Conservation (phyloP, 2,329 filamentous ascomycete genomes). For the Arthrobotrys entomopaga region DNA sequence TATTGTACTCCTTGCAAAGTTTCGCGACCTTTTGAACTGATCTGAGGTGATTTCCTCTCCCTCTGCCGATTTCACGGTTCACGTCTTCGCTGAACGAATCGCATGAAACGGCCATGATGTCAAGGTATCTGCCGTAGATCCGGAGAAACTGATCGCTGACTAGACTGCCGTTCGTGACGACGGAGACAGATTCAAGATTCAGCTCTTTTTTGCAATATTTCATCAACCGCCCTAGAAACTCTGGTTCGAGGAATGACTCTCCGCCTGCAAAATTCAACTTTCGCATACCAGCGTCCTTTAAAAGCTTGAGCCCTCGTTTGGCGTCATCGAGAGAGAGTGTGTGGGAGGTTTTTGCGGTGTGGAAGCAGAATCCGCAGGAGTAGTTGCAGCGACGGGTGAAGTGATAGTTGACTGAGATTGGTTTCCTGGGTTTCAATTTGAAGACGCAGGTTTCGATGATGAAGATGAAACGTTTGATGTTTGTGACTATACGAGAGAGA, state of each 20-base stretch:
- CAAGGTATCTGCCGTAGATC: conserved; percentile 64
- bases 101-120: conserved; percentile 69
- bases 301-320: conserved; percentile 64
- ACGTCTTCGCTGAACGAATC: conserved; percentile 67
- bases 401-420: conserved; percentile 29
- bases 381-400: conserved; percentile 57
- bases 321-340: conserved; percentile 63
- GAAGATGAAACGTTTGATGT: background rate
- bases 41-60: conserved; percentile 64
- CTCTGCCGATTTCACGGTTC: conserved; percentile 67
- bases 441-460: conserved; percentile 16
- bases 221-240: conserved; percentile 64
- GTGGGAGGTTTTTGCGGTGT: conserved; percentile 67
- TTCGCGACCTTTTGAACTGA: conserved; percentile 64
- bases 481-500: background rate
- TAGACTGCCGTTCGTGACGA: conserved; percentile 68
- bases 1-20: conserved; percentile 65
- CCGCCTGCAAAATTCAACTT: conserved; percentile 70
- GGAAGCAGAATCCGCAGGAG: conserved; percentile 69
- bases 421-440: conserved; percentile 8
- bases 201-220: conserved; percentile 66
- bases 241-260: conserved; percentile 67
- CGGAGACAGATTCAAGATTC: conserved; percentile 66
- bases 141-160: conserved; percentile 64
- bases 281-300: conserved; percentile 67